Base-by-base conservation (phyloP, 371 early-diverging fungal genomes). In the Rhizopus arrhizus region DNA sequence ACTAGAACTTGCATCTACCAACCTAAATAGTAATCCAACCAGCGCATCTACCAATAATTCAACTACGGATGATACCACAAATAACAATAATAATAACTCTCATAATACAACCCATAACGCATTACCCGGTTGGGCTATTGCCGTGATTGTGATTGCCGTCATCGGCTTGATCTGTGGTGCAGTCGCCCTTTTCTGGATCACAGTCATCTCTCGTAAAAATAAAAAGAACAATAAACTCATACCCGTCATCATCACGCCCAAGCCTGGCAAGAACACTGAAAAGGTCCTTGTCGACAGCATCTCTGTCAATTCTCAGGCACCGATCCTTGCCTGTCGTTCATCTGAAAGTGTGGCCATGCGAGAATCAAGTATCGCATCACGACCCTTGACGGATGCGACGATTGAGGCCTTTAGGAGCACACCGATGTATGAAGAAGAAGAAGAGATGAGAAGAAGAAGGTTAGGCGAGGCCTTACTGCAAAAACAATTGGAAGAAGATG, bases 401-500 rank as follows among this genome's bases (percentile, higher is more conserved):
- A 40, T 35, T 13, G 58, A 43, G 6, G 6, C 11, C 12, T n/a
- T 43, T 43, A 43, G 43, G n/a, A 43, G 6, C 43, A 11, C 15
- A 15, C 10, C 32, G 16, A 29, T 36, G 13, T 61, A 58, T 3
- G 62, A 48, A 15, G 67, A 69, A 15, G 62, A 73, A 22, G 75
- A 75, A 46, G 78, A 73, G 49, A 31, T 62, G 9, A 63, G 62
- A 33, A 57, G 78, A 64, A 64, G 74, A 60, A 64, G 69, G 4
- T 54, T 80, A 11, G 81, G 81, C 31, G 74, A 80, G 50, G 71
- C 68, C 12, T 53, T 80, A 34, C 48, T 80, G 42, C 74, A 75
- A 50, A 68, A 72, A 43, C 75, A 77, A 55, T 51, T 80, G n/a
- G 76, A 70, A 40, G 78, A 80, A 68, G 80, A 79, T 49, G 80